Evolutionary conservation across 352 stramenopile species (phyloP).

Genomic region (Bremia lactucae): DNA sequence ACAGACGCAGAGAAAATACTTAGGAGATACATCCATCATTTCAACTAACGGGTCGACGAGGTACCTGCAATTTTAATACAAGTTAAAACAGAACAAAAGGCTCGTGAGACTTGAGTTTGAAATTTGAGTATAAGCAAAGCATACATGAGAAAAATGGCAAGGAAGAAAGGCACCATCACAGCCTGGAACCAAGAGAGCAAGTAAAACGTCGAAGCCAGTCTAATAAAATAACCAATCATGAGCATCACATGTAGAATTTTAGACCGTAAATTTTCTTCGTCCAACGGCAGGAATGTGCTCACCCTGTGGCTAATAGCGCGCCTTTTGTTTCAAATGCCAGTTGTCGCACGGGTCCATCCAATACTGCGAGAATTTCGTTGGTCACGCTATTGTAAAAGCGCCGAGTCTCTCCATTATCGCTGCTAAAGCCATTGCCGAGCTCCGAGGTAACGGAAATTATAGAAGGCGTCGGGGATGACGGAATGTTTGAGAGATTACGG

Average conservation of each 20-base stretch:
- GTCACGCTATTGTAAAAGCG: constrained; percentile 41
- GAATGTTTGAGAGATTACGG: constrained; percentile 26
- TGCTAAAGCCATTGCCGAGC: constrained; percentile 12
- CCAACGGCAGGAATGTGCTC: constrained; percentile 2
- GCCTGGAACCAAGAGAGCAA: constrained; percentile 79
- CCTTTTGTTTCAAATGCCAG: constrained; percentile 75
- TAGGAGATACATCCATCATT: constrained; percentile 81
- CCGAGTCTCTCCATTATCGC: constrained; percentile 8
- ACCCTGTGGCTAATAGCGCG: constrained; percentile 73
- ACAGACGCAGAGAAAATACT: constrained; percentile 81
- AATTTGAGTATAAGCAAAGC: neutral
- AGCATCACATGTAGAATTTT: no score
- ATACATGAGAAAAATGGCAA: constrained; percentile 83
- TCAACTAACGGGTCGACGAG: constrained; percentile 81
- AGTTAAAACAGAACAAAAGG: neutral
- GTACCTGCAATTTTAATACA: constrained; percentile 29
- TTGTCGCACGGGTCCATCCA: constrained; percentile 58
- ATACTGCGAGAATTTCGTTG: constrained; percentile 41
- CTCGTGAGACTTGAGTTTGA: neutral
- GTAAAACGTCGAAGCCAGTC: constrained; percentile 66
- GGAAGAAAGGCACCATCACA: constrained; percentile 80
- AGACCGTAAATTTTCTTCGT: no score
- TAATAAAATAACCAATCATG: constrained; percentile 11
- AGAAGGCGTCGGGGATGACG: constrained; percentile 36
- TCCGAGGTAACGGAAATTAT: constrained; percentile 27